Evolutionary conservation across 768 basidiomycete species (phyloP), one percentile per base, ranked within the genome.

Genomic region (Sarcomyxa edulis): DNA sequence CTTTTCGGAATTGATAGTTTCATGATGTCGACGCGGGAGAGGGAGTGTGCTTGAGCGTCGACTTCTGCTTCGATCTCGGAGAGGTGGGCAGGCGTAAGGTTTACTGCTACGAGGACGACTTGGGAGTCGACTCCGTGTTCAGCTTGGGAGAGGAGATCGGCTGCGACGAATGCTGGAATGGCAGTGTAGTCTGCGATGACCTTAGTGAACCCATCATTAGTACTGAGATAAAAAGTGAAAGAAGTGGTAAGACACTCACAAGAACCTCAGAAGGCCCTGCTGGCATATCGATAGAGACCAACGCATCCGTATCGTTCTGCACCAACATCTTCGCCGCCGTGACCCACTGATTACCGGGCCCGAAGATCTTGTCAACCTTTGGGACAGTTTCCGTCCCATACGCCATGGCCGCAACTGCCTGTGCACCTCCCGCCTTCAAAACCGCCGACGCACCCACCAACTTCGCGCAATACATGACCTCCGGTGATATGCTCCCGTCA

Each of bases 281-380:
- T 34, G 96, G 96, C 91, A 99, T 98, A 61, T 99, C 96, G 51
- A 98, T 99, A 11, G 90, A 87, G 6, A 97, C 93, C 45, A 94
- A 61, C 7, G 96, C 95, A 51, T 94, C 88, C 9, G 94, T 94
- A 55, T 99, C 96, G 60, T 98, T 99, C 58, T 97, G 94, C 18
- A 99, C 95, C 38, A 95, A 64, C 96, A 99, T 97, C 68, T 99
- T 99, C 36, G 95, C 96, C 2, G 96, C 96, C 2, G 95, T 99
- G 16, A 99, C 96, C 92, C 94, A 99, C 59, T 98, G 96, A 58
- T 99, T 99, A 18, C 96, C 96, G 5, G 96, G 96, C 7, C 96
- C 96, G 54, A 98, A 95, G 50, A 99, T 93, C 68, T 99, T 99
- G 71, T 99, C 96, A 18, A 97, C 95, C 63, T 99, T 98, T 11